Conservation (phyloP, 805 yeast species). For the Saturnispora diversa region DNA sequence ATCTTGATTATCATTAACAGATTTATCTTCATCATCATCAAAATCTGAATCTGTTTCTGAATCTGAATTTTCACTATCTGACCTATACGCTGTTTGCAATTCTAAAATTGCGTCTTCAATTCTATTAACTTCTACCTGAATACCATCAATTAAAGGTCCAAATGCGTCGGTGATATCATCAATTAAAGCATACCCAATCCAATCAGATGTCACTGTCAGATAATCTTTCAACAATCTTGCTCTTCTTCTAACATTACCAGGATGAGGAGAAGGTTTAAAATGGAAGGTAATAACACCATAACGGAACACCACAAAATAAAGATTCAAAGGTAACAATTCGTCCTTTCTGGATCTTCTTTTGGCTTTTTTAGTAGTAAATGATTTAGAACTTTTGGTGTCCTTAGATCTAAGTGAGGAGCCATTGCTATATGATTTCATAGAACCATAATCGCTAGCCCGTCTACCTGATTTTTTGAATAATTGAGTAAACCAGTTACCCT, state of each 20-base stretch:
- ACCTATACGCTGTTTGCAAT: constrained; percentile 65
- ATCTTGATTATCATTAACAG: constrained; percentile 34
- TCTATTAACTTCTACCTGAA: constrained; percentile 89
- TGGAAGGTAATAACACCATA: constrained; percentile 92
- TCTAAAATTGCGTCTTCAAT: constrained; percentile 86
- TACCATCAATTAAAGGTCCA: constrained; percentile 92
- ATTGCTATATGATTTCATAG: constrained; percentile 5
- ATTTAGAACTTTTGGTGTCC: constrained; percentile 4
- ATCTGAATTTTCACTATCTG: constrained; percentile 37
- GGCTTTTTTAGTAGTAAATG: constrained; percentile 20
- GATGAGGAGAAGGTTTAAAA: constrained; percentile 91
- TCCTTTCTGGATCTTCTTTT: constrained; percentile 14
- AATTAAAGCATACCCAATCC: constrained; percentile 94
- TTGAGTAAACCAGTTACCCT: constrained; percentile 8
- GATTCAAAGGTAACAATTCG: constrained; percentile 80
- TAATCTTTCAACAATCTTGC: constrained; percentile 83
- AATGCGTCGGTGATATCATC: constrained; percentile 97
- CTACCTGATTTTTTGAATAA: constrained; percentile 9
- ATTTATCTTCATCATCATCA: constrained; percentile 25
- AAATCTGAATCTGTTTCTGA: constrained; percentile 37
- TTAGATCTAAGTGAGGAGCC: not conserved
- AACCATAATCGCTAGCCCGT: constrained; percentile 1
- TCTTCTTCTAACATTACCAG: constrained; percentile 89
- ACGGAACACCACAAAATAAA: constrained; percentile 85
- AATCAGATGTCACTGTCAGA: constrained; percentile 83